These are phyloP conservation scores for Cinchona pubescens DNA, from an alignment of 257 asterid genomes.

Conservation along the genomic window DNA sequence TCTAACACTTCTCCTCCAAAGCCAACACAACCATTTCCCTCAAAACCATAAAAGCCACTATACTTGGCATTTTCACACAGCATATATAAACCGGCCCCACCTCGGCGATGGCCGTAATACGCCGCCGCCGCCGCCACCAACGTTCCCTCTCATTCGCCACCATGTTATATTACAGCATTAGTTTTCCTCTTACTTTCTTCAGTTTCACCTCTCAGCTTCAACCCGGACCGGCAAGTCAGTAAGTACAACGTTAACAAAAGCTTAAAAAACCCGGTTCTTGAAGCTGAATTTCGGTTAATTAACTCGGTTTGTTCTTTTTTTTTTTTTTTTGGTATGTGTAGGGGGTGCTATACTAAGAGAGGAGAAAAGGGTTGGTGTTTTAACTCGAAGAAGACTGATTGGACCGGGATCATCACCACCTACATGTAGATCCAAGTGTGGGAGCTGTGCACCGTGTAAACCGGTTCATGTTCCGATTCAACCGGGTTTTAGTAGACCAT, in stretches of 20 bases:
- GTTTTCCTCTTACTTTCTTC: constrained; percentile 51
- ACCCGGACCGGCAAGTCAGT: constrained; percentile 42
- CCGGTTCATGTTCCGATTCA: constrained; percentile 82
- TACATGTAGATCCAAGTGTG: constrained; percentile 79
- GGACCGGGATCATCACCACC: constrained; percentile 89
- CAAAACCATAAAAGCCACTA: not conserved
- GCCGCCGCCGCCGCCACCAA: constrained; percentile 35
- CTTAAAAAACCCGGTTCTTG: not conserved
- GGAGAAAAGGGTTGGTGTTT: constrained; percentile 18
- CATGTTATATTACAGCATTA: constrained; percentile 24
- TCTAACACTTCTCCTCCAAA: too few relatives aligned
- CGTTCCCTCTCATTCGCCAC: constrained; percentile 38
- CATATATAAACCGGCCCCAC: not conserved
- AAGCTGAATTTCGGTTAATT: not conserved
- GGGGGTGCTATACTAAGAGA: constrained; percentile 36
- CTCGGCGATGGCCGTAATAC: constrained; percentile 38
- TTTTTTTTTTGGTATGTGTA: too few relatives aligned
- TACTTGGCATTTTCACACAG: not conserved
- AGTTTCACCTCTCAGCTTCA: constrained; percentile 30
- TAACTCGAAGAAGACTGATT: constrained; percentile 41
- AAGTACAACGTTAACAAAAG: constrained; percentile 15
- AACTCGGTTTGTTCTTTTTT: not conserved
- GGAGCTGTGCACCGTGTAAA: constrained; percentile 64
- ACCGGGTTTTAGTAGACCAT: constrained; percentile 58
- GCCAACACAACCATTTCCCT: too few relatives aligned